A percentile compares a stretch with the other conserved stretches of the same genome.
phyloP scores from a whole-genome alignment of 169 alveolate species.

The Nephromyces sp. region DNA sequence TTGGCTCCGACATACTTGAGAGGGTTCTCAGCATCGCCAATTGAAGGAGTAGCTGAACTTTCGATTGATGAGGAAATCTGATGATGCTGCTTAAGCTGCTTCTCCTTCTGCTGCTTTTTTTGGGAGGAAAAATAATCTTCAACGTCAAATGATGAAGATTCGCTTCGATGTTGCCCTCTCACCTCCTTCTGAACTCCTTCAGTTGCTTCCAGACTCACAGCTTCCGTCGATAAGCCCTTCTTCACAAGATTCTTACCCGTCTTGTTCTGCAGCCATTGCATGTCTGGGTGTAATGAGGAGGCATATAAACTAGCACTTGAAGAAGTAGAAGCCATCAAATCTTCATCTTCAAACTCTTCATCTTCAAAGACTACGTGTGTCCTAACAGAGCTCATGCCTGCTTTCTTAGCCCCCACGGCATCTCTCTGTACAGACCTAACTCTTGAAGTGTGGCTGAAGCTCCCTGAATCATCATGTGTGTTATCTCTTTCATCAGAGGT shows the following conservation, averaged over 20 bases:
- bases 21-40: not conserved
- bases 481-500: no score
- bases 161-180: no score
- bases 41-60: not conserved
- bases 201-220: no score
- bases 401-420: not conserved
- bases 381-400: not conserved
- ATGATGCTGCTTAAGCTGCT: not conserved
- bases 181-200: no score
- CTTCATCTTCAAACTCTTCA: constrained; percentile 1
- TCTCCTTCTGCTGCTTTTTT: not conserved
- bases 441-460: no score
- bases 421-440: no score
- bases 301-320: not conserved
- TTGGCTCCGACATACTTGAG: not conserved
- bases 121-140: no score
- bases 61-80: not conserved
- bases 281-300: not conserved
- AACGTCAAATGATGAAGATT: no score
- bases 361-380: not conserved
- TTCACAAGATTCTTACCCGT: no score
- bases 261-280: not conserved
- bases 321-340: not conserved
- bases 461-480: no score
- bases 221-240: no score